Evolutionary conservation across 2,329 filamentous ascomycete species (phyloP), one percentile per base, ranked within the genome.

Genomic region (Venturiaceae sp.): DNA sequence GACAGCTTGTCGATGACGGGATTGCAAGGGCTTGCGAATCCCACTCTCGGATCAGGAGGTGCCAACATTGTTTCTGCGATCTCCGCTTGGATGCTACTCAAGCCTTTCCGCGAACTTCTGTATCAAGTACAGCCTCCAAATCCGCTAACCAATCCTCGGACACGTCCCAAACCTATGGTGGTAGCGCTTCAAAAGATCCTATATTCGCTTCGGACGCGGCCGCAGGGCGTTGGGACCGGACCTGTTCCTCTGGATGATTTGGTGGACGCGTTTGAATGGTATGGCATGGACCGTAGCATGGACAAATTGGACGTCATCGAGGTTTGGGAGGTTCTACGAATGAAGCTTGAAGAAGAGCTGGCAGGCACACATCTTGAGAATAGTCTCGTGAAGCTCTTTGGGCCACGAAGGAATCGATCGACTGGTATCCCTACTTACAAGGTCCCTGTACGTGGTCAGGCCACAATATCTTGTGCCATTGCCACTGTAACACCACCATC

Each of bases 1-100:
- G 78, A 83, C 63, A 80, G 79, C 63, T 72, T 82, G 63, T 71
- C 74, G 5, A 76, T 83, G 68, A 83, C 82, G 32, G 82, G 82
- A 4, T 73, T 84, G 55, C 77, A 80, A 53, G 77, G 80, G 0
- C 73, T 77, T 50, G 26, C 63, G 61, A 32, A 65, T 63, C 23
- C 58, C 62, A 52, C 33, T 16, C 46, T 36, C 41, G 19, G 37
- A 9, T n/a, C 30, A 9, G 66, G 69, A n/a, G 72, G 68, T 19
- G 71, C 71, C 1, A 72, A 75, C 60, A 64, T 76, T 57, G 72
- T 83, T 8, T 81, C 82, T 23, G 78, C 80, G 0, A 64, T 86
- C n/a, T 77, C 80, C 2, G 75, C 81, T 1, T 83, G 79, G 77
- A 69, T 85, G 60, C 76, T 84, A 58, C 75, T 84, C 60, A 76